Evolutionary conservation across 1,139 yeast genomes (phyloP).

Genomic region (Blastobotrys serpentis): DNA sequence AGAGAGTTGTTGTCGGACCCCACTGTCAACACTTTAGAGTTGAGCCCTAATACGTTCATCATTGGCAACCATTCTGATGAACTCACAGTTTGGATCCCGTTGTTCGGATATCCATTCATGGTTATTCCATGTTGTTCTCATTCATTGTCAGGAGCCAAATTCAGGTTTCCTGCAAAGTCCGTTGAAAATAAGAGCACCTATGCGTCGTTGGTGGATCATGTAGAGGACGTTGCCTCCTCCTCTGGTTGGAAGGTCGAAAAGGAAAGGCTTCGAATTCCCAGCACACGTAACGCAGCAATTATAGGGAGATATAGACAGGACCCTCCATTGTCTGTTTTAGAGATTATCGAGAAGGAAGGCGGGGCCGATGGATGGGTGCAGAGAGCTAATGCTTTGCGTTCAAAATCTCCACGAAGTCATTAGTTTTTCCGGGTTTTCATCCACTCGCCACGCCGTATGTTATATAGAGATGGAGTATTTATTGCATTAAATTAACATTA

Average conservation of each 20-base stretch:
- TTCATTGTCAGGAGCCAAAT: constrained; percentile 70
- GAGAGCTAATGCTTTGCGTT: constrained; percentile 35
- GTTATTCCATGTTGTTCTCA: constrained; percentile 97
- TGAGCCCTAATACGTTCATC: constrained; percentile 64
- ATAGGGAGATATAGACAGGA: constrained; percentile 55
- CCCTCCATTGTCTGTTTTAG: constrained; percentile 36
- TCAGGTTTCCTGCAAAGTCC: constrained; percentile 54
- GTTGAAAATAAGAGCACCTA: constrained; percentile 59
- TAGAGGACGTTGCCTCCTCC: constrained; percentile 59
- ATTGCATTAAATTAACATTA: constrained; percentile 5
- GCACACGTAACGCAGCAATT: constrained; percentile 89
- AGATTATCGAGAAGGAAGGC: constrained; percentile 67
- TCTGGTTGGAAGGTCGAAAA: constrained; percentile 85
- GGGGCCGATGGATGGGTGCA: constrained; percentile 93
- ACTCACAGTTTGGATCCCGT: constrained; percentile 92
- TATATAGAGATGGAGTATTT: constrained; percentile 3
- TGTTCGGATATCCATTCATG: constrained; percentile 80
- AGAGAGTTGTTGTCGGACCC: constrained; percentile 50
- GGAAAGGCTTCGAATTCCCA: constrained; percentile 90
- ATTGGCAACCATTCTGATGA: constrained; percentile 97
- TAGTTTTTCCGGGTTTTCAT: constrained; percentile 18
- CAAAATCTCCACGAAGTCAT: constrained; percentile 42
- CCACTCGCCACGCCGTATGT: neutral
- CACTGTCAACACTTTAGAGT: constrained; percentile 53
- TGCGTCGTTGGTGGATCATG: constrained; percentile 83